phyloP scores from a whole-genome alignment of 371 early-diverging fungal genomes.

The Apophysomyces elegans region DNA sequence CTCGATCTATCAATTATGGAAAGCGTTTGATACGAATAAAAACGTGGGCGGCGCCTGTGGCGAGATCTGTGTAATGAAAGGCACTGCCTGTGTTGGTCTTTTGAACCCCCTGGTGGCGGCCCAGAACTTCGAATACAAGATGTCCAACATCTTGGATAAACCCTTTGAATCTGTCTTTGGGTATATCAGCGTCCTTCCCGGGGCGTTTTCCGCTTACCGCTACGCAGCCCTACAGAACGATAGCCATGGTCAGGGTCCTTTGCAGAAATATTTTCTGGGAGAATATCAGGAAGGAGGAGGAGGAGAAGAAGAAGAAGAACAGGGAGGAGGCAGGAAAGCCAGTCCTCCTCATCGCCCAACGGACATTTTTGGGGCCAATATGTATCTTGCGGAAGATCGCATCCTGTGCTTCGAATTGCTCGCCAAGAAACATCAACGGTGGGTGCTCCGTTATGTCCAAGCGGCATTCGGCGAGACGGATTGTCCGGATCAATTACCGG shows the following conservation, averaged over 20 bases:
- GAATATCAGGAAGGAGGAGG: slow-evolving; percentile 54
- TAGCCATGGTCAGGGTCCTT: slow-evolving; percentile 59
- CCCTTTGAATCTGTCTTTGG: slow-evolving; percentile 89
- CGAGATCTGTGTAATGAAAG: slow-evolving; percentile 81
- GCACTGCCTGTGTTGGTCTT: slow-evolving; percentile 61
- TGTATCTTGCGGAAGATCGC: slow-evolving; percentile 86
- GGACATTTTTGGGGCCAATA: slow-evolving; percentile 69
- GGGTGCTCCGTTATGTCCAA: slow-evolving; percentile 71
- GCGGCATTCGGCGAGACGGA: slow-evolving; percentile 85
- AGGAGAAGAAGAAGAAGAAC: too few species aligned
- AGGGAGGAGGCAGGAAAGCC: too few species aligned
- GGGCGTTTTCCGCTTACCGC: slow-evolving; percentile 88
- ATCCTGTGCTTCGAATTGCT: slow-evolving; percentile 87
- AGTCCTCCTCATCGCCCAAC: neutral
- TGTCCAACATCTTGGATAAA: slow-evolving; percentile 88
- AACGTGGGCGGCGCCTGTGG: slow-evolving; percentile 86
- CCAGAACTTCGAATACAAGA: slow-evolving; percentile 84
- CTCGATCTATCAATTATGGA: slow-evolving; percentile 81
- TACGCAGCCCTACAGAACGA: slow-evolving; percentile 77
- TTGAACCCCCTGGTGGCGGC: slow-evolving; percentile 80
- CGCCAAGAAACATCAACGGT: slow-evolving; percentile 69
- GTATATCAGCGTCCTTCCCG: slow-evolving; percentile 84
- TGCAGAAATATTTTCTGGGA: slow-evolving; percentile 81
- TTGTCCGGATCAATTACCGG: slow-evolving; percentile 78
- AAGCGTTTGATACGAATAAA: slow-evolving; percentile 73